These are phyloP conservation scores for Physaria fendleri DNA, from an alignment of 345 rosid genomes.

Conservation along the genomic window DNA sequence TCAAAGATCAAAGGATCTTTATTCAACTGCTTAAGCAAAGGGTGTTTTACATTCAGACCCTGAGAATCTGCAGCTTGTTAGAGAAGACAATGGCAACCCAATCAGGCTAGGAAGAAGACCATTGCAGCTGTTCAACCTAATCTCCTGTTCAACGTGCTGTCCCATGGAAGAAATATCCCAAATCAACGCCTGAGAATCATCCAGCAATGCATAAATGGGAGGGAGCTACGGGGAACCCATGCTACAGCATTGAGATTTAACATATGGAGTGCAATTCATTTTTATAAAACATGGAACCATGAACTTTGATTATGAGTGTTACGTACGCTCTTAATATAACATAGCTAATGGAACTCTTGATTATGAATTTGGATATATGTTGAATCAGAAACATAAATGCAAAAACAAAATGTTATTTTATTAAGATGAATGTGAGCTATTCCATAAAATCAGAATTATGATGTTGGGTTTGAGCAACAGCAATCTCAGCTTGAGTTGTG, in stretches of 20 bases:
- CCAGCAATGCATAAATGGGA: conserved; percentile 90
- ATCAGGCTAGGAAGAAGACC: conserved; percentile 95
- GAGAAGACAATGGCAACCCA: conserved; percentile 97
- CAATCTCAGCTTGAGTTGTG: conserved; percentile 42
- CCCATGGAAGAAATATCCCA: conserved; percentile 89
- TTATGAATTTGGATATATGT: too few relatives aligned
- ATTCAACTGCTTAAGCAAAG: background rate
- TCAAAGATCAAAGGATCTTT: conserved; percentile 1
- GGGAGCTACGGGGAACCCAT: conserved; percentile 89
- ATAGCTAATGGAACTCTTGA: too few relatives aligned
- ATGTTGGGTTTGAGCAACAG: conserved; percentile 15
- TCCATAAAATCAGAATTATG: conserved; percentile 10
- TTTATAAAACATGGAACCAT: too few relatives aligned
- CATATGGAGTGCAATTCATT: too few relatives aligned
- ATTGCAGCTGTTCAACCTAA: conserved; percentile 88
- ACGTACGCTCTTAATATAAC: too few relatives aligned
- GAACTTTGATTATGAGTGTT: too few relatives aligned
- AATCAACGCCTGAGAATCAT: conserved; percentile 88
- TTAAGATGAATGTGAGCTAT: background rate
- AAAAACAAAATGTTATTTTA: background rate
- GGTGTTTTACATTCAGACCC: conserved; percentile 50
- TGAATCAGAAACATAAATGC: background rate
- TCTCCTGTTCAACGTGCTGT: conserved; percentile 82
- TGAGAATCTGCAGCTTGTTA: conserved; percentile 89
- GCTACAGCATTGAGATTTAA: conserved; percentile 85